Percentiles rank a stretch among this genome's conserved stretches.
phyloP scores from a whole-genome alignment of 306 rosid genomes.

The Cucumis hystrix region DNA sequence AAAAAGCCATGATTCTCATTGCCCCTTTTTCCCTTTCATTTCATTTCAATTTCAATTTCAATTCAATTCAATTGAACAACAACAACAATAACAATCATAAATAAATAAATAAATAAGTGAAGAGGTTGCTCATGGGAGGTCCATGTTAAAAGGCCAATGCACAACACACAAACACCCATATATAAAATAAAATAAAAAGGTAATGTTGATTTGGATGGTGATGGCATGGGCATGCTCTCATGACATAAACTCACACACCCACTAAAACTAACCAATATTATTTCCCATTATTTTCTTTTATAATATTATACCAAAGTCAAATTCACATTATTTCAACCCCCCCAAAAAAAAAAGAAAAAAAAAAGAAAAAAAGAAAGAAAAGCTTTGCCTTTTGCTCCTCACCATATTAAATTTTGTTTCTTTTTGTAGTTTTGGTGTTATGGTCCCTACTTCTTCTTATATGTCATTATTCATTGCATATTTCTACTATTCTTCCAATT shows the following conservation, averaged over 20 bases:
- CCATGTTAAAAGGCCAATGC: conserved; percentile 33
- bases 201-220: conserved; percentile 18
- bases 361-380: too few relatives aligned
- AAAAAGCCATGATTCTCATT: conserved; percentile 22
- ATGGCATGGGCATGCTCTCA: conserved; percentile 2
- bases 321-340: neutral
- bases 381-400: neutral
- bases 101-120: neutral
- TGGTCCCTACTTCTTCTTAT: neutral
- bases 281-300: neutral
- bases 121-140: conserved; percentile 37
- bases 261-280: neutral
- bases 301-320: neutral
- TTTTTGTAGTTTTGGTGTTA: neutral
- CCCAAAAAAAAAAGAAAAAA: too few relatives aligned
- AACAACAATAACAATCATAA: neutral
- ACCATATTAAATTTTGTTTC: neutral
- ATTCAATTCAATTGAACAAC: neutral
- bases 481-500: neutral
- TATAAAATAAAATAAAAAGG: neutral
- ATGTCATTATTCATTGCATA: neutral
- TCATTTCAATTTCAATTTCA: neutral
- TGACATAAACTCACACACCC: conserved; percentile 11
- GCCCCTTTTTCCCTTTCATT: neutral
- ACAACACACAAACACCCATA: neutral